A percentile compares a stretch with the other conserved stretches of the same genome.
Conservation (phyloP, 208 protist genomes). For the Leptomonas pyrrhocoris region DNA sequence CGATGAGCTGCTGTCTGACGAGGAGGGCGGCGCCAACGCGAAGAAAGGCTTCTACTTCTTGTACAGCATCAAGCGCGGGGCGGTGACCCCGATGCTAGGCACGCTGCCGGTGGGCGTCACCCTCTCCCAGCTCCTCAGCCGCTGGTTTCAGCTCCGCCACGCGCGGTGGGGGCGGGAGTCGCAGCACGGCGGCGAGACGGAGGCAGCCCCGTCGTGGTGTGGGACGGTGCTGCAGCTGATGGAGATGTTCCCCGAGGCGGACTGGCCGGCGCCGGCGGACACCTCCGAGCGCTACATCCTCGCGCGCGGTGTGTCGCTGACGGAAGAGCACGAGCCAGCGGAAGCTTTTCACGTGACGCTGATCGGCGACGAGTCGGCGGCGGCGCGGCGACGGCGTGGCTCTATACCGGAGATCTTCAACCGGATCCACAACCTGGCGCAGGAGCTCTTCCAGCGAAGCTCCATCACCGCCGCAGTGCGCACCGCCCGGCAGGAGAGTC, state of each 20-base stretch:
- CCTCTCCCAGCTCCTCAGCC: conserved; percentile 48
- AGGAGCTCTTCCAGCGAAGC: conserved; percentile 28
- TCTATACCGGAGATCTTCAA: conserved; percentile 43
- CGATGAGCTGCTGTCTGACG: conserved; percentile 71
- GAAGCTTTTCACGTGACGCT: conserved; percentile 15
- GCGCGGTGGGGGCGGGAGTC: conserved; percentile 69
- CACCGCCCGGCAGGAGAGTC: conserved; percentile 27
- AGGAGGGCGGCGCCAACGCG: conserved; percentile 75
- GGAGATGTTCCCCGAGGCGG: conserved; percentile 39
- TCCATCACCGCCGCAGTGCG: conserved; percentile 22
- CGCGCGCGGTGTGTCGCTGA: conserved; percentile 37
- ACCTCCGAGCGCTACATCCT: conserved; percentile 35
- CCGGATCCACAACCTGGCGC: conserved; percentile 40
- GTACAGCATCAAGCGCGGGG: conserved; percentile 60
- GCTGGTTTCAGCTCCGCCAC: conserved; percentile 84
- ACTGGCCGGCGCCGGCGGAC: conserved; percentile 51
- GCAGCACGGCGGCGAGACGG: conserved; percentile 40
- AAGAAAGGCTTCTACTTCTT: conserved; percentile 89
- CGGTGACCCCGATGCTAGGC: conserved; percentile 28
- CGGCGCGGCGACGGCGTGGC: conserved; percentile 23
- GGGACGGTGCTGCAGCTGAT: conserved; percentile 63
- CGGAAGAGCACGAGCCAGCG: conserved; percentile 18
- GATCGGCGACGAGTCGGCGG: conserved; percentile 16
- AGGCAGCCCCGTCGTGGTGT: conserved; percentile 54
- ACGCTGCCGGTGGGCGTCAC: conserved; percentile 39